Evolutionary conservation across 805 yeast species (phyloP).

Genomic region (Nakazawaea molendinolei): DNA sequence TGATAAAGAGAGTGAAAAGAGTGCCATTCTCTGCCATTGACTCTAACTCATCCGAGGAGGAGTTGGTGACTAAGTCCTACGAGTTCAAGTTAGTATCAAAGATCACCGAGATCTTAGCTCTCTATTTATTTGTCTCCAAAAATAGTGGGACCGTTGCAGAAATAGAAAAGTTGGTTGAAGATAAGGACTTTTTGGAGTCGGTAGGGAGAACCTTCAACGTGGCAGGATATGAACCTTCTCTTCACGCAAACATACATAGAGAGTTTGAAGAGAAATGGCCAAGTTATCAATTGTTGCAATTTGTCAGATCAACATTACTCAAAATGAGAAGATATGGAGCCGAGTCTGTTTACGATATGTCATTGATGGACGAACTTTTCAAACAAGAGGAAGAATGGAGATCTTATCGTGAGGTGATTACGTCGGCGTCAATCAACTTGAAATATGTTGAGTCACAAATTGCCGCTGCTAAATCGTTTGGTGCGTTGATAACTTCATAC

Average conservation of each 20-base stretch:
- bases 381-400: slow-evolving; percentile 34
- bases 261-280: slow-evolving; percentile 47
- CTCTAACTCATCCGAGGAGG: slow-evolving; percentile 14
- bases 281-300: slow-evolving; percentile 38
- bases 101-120: slow-evolving; percentile 69
- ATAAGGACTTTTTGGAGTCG: slow-evolving; percentile 27
- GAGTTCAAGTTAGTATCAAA: slow-evolving; percentile 55
- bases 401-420: slow-evolving; percentile 42
- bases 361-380: slow-evolving; percentile 57
- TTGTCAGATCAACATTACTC: slow-evolving; percentile 39
- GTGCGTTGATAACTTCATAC: slow-evolving; percentile 66
- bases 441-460: slow-evolving; percentile 64
- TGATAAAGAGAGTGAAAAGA: slow-evolving; percentile 29
- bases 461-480: slow-evolving; percentile 67
- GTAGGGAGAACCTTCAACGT: slow-evolving; percentile 28
- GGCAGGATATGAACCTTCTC: slow-evolving; percentile 14
- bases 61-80: slow-evolving; percentile 36
- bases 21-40: not conserved
- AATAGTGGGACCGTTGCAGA: slow-evolving; percentile 32
- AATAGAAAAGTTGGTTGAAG: slow-evolving; percentile 35
- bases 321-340: slow-evolving; percentile 44
- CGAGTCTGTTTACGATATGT: slow-evolving; percentile 49
- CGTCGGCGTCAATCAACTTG: slow-evolving; percentile 52
- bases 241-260: slow-evolving; percentile 28
- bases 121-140: slow-evolving; percentile 56